Percentiles rank a stretch among this genome's conserved stretches.
These are phyloP conservation scores for Clavispora vitiphila DNA, from an alignment of 805 yeast species.

Conservation along the genomic window DNA sequence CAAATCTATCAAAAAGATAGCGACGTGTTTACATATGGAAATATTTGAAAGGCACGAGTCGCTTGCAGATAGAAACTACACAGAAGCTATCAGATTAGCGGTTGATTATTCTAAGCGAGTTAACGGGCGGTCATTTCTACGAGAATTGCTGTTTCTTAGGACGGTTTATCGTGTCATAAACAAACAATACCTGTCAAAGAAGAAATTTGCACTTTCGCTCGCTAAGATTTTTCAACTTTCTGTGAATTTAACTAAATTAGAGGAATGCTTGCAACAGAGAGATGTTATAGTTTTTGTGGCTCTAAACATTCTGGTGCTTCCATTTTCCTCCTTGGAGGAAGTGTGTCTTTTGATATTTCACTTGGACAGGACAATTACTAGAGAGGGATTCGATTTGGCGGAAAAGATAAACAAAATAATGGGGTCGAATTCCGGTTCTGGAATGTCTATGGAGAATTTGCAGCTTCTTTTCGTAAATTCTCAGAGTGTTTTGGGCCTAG, in stretches of 20 bases:
- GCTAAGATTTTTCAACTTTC: conserved; percentile 16
- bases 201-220: conserved; percentile 33
- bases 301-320: conserved; percentile 32
- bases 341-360: conserved; percentile 39
- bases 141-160: conserved; percentile 30
- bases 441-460: conserved; percentile 12
- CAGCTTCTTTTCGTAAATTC: conserved; percentile 13
- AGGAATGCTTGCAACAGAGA: conserved; percentile 15
- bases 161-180: conserved; percentile 41
- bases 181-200: conserved; percentile 31
- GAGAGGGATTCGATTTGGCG: conserved; percentile 37
- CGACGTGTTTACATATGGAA: conserved; percentile 48
- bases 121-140: conserved; percentile 13
- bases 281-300: conserved; percentile 24
- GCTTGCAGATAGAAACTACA: conserved; percentile 59
- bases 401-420: conserved; percentile 16
- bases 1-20: conserved; percentile 40
- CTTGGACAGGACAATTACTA: conserved; percentile 39
- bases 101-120: conserved; percentile 35
- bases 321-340: conserved; percentile 47
- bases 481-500: conserved; percentile 14
- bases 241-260: conserved; percentile 3
- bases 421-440: conserved; percentile 9
- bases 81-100: conserved; percentile 58
- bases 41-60: conserved; percentile 66